Evolutionary conservation across 2,329 filamentous ascomycete genomes (phyloP), one percentile per base, ranked within the genome.

Genomic region (Tolypocladium paradoxum): DNA sequence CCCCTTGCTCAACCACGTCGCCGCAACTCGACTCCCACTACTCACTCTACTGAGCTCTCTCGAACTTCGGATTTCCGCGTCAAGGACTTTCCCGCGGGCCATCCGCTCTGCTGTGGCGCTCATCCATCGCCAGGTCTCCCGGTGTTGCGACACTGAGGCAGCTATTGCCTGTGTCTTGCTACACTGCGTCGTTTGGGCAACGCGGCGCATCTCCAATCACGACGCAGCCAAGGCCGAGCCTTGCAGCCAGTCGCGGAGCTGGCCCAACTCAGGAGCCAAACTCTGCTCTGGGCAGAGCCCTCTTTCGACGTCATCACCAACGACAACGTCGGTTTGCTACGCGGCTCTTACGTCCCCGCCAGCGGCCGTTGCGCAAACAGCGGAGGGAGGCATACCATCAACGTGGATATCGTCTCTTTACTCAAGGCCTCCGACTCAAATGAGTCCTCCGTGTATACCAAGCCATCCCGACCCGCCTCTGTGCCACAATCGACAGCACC

Each of bases 331-430:
- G 61, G 62, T 51, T 57, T 62, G 52, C 58, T 61, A 53, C 60
- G 62, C 54, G 64, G 60, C 58, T 53, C 62, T 50, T 60, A 63
- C 50, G 61, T 62, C 51, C 60, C 65, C 62, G 60, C 58, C 52
- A 60, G 62, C 63, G 57, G 60, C 54, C 57, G 61, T 53, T 55
- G 61, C 56, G 55, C 55, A 57, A 58, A 58, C 56, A 60, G 56
- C 58, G 59, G 60, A 54, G 60, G 60, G 54, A 56, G 56, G 52
- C 53, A 58, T 66, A 78, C 78, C 80, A 82, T 76, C 83, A 91
- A 78, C 81, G 85, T 96, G 90, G 90, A 96, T 91, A 95, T 96
- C 87, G 83, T 88, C 73, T 85, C 87, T 61, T 82, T 96, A 61
- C 81, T 96, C 72, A 88, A 91, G 79, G 80, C 78, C 68, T 75